These are phyloP conservation scores for Nitzschia sp. DNA, from an alignment of 108 stramenopile genomes.

Conservation along the genomic window DNA sequence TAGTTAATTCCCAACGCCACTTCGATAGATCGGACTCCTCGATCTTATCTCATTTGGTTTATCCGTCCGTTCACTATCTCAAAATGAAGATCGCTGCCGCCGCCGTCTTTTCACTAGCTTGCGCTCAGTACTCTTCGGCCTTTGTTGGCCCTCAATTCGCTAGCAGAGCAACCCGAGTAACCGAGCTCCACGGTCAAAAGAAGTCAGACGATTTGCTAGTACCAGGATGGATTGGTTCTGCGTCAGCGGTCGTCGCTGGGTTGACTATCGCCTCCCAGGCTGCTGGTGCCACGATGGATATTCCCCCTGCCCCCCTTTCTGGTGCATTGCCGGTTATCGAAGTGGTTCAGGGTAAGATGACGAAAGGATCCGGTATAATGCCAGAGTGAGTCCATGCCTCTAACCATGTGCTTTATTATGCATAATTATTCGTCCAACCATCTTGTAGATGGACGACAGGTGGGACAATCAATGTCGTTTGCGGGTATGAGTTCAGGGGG, in stretches of 20 bases:
- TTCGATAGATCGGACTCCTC: too few species aligned
- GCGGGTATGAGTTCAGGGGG: constrained; percentile 25
- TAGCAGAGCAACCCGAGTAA: background rate
- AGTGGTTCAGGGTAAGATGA: background rate
- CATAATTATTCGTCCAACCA: background rate
- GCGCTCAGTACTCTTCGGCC: constrained; percentile 21
- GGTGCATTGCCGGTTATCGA: background rate
- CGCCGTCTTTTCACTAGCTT: constrained; percentile 25
- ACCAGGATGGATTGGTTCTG: constrained; percentile 16
- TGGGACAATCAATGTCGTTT: constrained; percentile 1
- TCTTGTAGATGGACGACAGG: background rate
- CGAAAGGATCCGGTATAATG: too few species aligned
- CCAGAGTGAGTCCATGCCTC: too few species aligned
- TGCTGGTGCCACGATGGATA: constrained; percentile 27
- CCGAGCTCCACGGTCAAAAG: background rate
- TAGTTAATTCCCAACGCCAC: too few species aligned
- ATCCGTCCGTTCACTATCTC: too few species aligned
- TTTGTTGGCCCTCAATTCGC: constrained; percentile 11
- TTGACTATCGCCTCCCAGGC: constrained; percentile 28
- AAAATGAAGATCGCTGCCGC: constrained; percentile 31
- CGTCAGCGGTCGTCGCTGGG: constrained; percentile 29
- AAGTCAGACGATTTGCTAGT: background rate
- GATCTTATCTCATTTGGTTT: too few species aligned
- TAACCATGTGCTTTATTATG: too few species aligned
- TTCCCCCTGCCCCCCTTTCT: background rate